Evolutionary conservation across 2,329 filamentous ascomycete species (phyloP), one percentile per base, ranked within the genome.

Genomic region (Trichophyton mentagrophytes): DNA sequence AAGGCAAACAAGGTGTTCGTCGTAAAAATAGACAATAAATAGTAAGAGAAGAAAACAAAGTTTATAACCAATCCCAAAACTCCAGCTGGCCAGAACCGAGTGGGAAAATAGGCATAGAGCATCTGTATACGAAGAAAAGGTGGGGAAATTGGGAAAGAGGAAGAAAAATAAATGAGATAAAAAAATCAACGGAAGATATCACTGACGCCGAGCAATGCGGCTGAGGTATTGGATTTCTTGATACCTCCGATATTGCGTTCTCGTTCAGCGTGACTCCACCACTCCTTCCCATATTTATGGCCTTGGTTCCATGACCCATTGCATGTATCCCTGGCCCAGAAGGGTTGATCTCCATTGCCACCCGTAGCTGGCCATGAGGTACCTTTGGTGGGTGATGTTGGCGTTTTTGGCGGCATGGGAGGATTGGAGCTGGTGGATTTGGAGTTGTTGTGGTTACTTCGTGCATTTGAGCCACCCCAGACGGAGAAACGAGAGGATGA

Each of bases 221-320:
- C 20, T 13, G 58, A 53, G 9, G 51, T 55, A 20, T 36, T 36
- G 30, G 13, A 15, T 33, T 55, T 33, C 15, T 55, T 36, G n/a
- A 38, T 27, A 30, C 58, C 46, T 22, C 57, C 42, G 7, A 49
- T 46, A 49, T 61, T 70, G 40, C 73, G 72, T 62, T 76, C 74
- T 46, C 74, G 70, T 65, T 77, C 74, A 66, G 75, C 71, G 61
- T 77, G 74, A 61, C 71, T 74, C 74, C 74, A 76, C 74, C 74
- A 77, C 25, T 76, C 74, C 42, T 73, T 71, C 25, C 74, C 74
- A 46, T 58, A 66, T 60, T 70, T 72, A 63, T 76, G 73, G 17
- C 67, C 65, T 49, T 70, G 70, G 62, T 77, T 77, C 74, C 74
- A 77, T 4, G 73, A 71, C 7, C 74, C 74, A 46, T 73, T 76